Evolutionary conservation across 139 green algal species (phyloP).

Genomic region (Chlorella sp.): DNA sequence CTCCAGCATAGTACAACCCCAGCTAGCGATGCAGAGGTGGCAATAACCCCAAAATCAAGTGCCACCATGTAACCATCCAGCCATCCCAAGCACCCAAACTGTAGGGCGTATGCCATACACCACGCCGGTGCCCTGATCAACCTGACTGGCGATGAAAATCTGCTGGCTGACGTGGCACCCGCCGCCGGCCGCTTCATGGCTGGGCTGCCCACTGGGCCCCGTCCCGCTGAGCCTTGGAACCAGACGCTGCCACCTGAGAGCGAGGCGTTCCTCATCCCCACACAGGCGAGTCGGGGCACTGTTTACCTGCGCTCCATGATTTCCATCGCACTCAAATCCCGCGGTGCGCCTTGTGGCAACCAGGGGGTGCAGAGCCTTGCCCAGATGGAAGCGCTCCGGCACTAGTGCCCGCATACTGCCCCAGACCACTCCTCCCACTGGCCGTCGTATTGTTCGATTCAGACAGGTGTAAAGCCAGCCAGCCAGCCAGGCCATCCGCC

Average conservation of each 20-base stretch:
- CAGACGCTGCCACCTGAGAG: constrained; percentile 67
- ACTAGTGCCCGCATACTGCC: neutral
- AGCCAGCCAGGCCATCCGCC: neutral
- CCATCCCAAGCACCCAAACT: no score
- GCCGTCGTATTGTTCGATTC: no score
- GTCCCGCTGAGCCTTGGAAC: constrained; percentile 31
- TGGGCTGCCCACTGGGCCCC: constrained; percentile 67
- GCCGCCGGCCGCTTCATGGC: constrained; percentile 75
- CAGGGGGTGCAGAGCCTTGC: no score
- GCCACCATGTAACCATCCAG: neutral
- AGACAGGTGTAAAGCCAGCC: no score
- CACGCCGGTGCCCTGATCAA: constrained; percentile 86
- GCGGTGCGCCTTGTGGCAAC: no score
- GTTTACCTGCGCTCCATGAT: neutral
- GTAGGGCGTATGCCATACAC: constrained; percentile 70
- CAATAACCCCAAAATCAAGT: no score
- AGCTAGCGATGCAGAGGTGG: no score
- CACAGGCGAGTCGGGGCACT: constrained; percentile 82
- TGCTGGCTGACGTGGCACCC: constrained; percentile 57
- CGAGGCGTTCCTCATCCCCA: constrained; percentile 87
- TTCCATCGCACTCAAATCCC: no score
- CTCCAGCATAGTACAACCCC: no score
- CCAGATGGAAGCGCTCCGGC: neutral
- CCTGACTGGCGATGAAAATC: constrained; percentile 87
- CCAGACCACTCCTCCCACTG: neutral